These are phyloP conservation scores for Lobosporangium transversale DNA, from an alignment of 192 early-diverging fungal genomes.

Conservation along the genomic window DNA sequence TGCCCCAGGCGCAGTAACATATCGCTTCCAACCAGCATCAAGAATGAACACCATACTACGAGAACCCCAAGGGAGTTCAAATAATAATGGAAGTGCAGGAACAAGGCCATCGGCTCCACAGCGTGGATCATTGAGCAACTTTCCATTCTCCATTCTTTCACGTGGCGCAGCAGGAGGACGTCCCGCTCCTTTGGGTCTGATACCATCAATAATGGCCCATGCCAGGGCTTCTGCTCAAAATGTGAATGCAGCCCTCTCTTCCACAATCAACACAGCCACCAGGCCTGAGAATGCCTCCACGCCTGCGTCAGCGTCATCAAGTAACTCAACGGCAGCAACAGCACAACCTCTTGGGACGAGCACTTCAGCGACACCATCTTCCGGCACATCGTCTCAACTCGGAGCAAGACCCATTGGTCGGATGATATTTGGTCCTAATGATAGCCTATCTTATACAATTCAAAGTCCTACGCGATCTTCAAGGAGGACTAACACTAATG, in stretches of 20 bases:
- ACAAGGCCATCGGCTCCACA: neutral
- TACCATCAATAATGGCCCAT: constrained; percentile 36
- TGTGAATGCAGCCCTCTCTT: constrained; percentile 3
- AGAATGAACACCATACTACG: neutral
- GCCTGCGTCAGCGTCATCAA: neutral
- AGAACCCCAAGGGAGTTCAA: neutral
- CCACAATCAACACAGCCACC: neutral
- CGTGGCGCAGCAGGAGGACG: neutral
- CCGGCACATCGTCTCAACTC: neutral
- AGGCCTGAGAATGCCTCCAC: neutral
- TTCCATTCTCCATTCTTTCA: neutral
- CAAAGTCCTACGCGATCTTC: neutral
- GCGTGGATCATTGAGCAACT: neutral
- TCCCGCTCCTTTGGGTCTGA: constrained; percentile 9
- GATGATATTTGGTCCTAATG: constrained; percentile 32
- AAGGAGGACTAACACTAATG: neutral
- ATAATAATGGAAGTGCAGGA: neutral
- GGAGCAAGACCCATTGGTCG: constrained; percentile 15
- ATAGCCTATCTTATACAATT: constrained; percentile 21
- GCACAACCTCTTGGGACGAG: neutral
- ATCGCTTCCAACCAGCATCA: constrained; percentile 29
- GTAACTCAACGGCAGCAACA: neutral
- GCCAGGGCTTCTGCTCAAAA: constrained; percentile 24
- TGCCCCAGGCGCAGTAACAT: constrained; percentile 16
- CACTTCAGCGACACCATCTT: neutral